Evolutionary conservation across 768 basidiomycete genomes (phyloP).

Genomic region (Amanita jacksonii): DNA sequence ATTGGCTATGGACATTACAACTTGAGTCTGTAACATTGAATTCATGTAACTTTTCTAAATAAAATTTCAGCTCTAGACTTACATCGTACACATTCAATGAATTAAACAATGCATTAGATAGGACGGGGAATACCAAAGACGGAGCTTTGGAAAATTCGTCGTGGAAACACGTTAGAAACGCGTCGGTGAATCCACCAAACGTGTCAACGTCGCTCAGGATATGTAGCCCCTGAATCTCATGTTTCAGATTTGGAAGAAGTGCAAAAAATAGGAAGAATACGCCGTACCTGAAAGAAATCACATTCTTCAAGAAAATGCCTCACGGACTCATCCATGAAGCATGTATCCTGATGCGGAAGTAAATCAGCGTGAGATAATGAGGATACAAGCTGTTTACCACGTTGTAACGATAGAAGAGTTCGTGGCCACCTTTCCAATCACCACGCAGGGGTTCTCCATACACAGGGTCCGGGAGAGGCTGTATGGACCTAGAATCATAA

Average conservation of each 20-base stretch:
- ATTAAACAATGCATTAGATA: slow-evolving; percentile 35
- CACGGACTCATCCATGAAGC: slow-evolving; percentile 60
- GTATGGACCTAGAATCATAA: slow-evolving; percentile 56
- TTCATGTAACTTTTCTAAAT: slow-evolving; percentile 9
- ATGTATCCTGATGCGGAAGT: slow-evolving; percentile 34
- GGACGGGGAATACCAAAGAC: slow-evolving; percentile 43
- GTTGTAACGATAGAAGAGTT: slow-evolving; percentile 43
- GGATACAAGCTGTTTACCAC: slow-evolving; percentile 31
- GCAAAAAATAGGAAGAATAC: not conserved
- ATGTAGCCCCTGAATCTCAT: slow-evolving; percentile 51
- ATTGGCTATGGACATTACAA: slow-evolving; percentile 40
- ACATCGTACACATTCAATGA: slow-evolving; percentile 34
- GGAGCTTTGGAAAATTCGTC: slow-evolving; percentile 66
- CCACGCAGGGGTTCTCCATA: slow-evolving; percentile 45
- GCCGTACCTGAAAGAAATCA: slow-evolving; percentile 55
- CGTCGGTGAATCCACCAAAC: slow-evolving; percentile 57
- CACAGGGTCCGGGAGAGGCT: slow-evolving; percentile 48
- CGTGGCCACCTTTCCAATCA: slow-evolving; percentile 47
- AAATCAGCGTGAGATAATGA: not conserved
- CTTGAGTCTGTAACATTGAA: slow-evolving; percentile 19
- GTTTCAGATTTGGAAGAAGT: not conserved
- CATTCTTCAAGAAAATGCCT: slow-evolving; percentile 68
- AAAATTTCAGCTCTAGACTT: slow-evolving; percentile 12
- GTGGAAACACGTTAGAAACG: slow-evolving; percentile 49
- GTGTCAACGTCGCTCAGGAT: slow-evolving; percentile 48